These are phyloP conservation scores for Pueraria montana DNA, from an alignment of 306 rosid species.

Conservation along the genomic window DNA sequence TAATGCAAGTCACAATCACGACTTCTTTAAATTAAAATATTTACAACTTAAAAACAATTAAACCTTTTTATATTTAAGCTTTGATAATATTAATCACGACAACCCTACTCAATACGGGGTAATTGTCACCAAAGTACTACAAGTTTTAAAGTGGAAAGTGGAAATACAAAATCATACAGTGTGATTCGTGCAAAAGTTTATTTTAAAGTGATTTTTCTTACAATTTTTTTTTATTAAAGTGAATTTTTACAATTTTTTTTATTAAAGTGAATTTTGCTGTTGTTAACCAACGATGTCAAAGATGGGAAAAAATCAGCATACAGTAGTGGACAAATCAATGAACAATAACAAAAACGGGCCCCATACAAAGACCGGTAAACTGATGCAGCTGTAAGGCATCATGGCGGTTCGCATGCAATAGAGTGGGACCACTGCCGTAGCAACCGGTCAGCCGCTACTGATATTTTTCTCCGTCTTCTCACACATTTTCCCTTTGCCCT, in stretches of 20 bases:
- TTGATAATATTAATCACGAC: not conserved
- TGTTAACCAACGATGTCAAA: not conserved
- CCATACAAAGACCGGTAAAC: conserved; percentile 10
- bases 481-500: not conserved
- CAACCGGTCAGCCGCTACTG: conserved; percentile 44
- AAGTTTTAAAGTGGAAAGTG: not conserved
- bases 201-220: not conserved
- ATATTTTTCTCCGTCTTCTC: conserved; percentile 35
- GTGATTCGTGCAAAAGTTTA: not conserved
- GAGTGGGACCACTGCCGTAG: conserved; percentile 27
- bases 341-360: not conserved
- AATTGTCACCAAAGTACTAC: not conserved
- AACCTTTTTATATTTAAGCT: not conserved
- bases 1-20: not conserved
- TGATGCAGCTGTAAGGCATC: conserved; percentile 40
- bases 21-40: not conserved
- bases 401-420: conserved; percentile 18
- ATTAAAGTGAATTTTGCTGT: not conserved
- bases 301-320: too few species aligned
- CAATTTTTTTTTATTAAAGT: not conserved
- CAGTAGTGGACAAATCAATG: not conserved
- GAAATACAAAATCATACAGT: not conserved
- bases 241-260: too few species aligned
- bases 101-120: not conserved
- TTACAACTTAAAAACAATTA: not conserved